A percentile compares a stretch with the other conserved stretches of the same genome.
phyloP scores from a whole-genome alignment of 2,329 filamentous ascomycete species.

The Lecanicillium sp. region DNA sequence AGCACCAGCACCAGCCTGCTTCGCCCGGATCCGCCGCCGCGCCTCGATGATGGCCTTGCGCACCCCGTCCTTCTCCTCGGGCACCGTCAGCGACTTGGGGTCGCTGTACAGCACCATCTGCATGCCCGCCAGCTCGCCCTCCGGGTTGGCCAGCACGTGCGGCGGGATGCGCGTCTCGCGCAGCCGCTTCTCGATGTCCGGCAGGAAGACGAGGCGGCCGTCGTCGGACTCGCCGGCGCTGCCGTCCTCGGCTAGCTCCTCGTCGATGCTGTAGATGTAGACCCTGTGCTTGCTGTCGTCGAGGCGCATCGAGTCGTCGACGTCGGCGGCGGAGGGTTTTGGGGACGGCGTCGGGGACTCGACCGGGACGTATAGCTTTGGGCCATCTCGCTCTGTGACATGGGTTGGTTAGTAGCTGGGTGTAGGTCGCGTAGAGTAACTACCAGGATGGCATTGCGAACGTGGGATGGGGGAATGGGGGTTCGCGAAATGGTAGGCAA shows the following conservation, averaged over 20 bases:
- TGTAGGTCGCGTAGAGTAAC: slow-evolving; percentile 16
- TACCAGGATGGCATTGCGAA: not conserved
- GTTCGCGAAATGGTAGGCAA: too few relatives aligned
- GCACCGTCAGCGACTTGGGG: slow-evolving; percentile 68
- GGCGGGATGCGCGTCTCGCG: slow-evolving; percentile 62
- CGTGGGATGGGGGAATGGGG: slow-evolving; percentile 8
- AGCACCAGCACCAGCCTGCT: slow-evolving; percentile 33
- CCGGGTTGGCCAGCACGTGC: slow-evolving; percentile 54
- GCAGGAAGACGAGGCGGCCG: slow-evolving; percentile 67
- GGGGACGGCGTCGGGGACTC: slow-evolving; percentile 35
- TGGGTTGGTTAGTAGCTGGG: not conserved
- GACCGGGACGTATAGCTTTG: slow-evolving; percentile 61
- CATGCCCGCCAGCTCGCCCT: slow-evolving; percentile 53
- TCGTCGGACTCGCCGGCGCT: slow-evolving; percentile 33
- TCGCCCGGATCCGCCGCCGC: slow-evolving; percentile 59
- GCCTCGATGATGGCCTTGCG: slow-evolving; percentile 79
- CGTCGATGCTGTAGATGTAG: slow-evolving; percentile 86
- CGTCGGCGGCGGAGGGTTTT: slow-evolving; percentile 15
- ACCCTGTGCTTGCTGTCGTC: slow-evolving; percentile 83
- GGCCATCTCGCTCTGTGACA: slow-evolving; percentile 52
- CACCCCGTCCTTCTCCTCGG: slow-evolving; percentile 69
- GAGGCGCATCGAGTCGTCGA: slow-evolving; percentile 67
- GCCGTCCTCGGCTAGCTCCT: slow-evolving; percentile 61
- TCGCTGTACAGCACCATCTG: slow-evolving; percentile 81
- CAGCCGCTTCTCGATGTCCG: slow-evolving; percentile 80